Evolutionary conservation across 1,284 basidiomycete genomes (phyloP).

Genomic region (Ganoderma resinaceum): DNA sequence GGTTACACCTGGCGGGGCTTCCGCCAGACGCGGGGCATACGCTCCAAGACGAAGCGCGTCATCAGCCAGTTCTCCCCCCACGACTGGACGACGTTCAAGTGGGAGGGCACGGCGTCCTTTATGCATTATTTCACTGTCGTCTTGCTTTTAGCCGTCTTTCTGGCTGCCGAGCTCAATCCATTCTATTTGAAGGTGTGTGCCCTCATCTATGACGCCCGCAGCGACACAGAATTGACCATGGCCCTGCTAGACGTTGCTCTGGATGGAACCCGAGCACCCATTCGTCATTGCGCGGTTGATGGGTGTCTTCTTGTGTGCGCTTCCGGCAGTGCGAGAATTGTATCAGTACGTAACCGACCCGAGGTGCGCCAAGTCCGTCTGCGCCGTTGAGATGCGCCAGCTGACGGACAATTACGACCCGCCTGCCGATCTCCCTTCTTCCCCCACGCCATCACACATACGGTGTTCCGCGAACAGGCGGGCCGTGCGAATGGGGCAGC

Average conservation of each 20-base stretch:
- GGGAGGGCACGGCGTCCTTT: constrained; percentile 83
- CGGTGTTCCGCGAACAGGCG: constrained; percentile 49
- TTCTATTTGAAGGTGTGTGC: constrained; percentile 79
- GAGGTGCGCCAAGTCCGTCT: constrained; percentile 54
- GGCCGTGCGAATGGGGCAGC: constrained; percentile 85
- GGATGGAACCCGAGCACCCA: constrained; percentile 89
- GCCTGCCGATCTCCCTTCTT: constrained; percentile 11
- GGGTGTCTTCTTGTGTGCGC: constrained; percentile 80
- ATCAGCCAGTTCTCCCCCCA: constrained; percentile 84
- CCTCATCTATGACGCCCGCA: constrained; percentile 18
- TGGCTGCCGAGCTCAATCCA: constrained; percentile 83
- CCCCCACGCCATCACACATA: constrained; percentile 2
- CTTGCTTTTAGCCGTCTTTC: constrained; percentile 76
- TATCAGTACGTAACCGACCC: constrained; percentile 83
- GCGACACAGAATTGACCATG: constrained; percentile 4
- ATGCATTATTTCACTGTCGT: constrained; percentile 79
- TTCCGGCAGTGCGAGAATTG: constrained; percentile 82
- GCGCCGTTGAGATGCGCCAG: constrained; percentile 9
- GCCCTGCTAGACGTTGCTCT: constrained; percentile 65
- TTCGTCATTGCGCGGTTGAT: constrained; percentile 78
- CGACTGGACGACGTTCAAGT: constrained; percentile 87
- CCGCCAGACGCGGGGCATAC: constrained; percentile 74
- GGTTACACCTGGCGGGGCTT: constrained; percentile 87
- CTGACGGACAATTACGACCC: constrained; percentile 24
- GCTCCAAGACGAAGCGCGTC: constrained; percentile 79